Conservation (phyloP, 2,329 filamentous ascomycete genomes). For the Fusarium subtropicale region DNA sequence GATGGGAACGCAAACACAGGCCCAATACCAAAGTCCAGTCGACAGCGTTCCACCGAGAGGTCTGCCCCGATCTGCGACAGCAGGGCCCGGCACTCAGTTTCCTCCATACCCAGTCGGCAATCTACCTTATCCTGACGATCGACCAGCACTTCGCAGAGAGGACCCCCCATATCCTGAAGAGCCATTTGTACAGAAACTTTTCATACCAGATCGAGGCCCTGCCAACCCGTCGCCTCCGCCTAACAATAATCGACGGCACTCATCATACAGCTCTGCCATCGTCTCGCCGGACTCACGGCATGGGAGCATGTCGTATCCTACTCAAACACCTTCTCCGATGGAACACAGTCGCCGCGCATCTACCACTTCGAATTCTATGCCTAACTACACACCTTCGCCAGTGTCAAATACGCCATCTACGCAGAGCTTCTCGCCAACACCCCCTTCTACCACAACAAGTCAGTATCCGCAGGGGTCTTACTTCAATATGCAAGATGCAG, state of each 20-base stretch:
- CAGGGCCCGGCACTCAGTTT: slow-evolving; percentile 31
- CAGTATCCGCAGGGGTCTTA: slow-evolving; percentile 39
- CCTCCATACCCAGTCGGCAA: slow-evolving; percentile 34
- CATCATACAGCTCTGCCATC: slow-evolving; percentile 42
- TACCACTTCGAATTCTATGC: slow-evolving; percentile 34
- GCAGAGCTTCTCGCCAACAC: slow-evolving; percentile 32
- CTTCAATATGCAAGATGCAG: slow-evolving; percentile 33
- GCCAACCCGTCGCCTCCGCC: slow-evolving; percentile 4
- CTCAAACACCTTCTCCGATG: slow-evolving; percentile 49
- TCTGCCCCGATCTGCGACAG: slow-evolving; percentile 35
- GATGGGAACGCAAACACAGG: slow-evolving; percentile 22
- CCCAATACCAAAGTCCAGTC: slow-evolving; percentile 31
- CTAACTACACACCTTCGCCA: slow-evolving; percentile 42
- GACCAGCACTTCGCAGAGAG: neutral
- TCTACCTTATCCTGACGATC: slow-evolving; percentile 32
- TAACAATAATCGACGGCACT: slow-evolving; percentile 40
- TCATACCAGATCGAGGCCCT: neutral
- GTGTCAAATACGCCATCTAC: slow-evolving; percentile 37
- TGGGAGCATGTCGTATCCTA: slow-evolving; percentile 44
- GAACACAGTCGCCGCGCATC: slow-evolving; percentile 41
- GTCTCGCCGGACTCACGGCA: slow-evolving; percentile 47
- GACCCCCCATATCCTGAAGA: slow-evolving; percentile 32
- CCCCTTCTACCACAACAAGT: slow-evolving; percentile 26
- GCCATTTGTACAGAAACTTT: slow-evolving; percentile 9
- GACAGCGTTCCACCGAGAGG: slow-evolving; percentile 29